Conservation (phyloP, 106 monocot genomes). For the Apostasia ramifera region DNA sequence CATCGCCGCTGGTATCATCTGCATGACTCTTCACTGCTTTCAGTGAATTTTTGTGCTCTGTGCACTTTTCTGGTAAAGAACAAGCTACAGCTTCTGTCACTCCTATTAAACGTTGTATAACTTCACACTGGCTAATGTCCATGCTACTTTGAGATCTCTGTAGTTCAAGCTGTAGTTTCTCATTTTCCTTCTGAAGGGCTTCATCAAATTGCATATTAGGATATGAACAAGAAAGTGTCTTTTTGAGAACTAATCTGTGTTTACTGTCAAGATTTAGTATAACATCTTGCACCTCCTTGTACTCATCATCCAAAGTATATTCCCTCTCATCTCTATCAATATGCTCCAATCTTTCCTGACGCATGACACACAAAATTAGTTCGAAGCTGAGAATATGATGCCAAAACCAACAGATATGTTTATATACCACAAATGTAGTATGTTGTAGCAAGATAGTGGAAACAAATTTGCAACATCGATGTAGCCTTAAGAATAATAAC, state of each 20-base stretch:
- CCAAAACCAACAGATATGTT: too few species aligned
- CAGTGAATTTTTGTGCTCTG: constrained; percentile 15
- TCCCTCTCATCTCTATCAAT: constrained; percentile 77
- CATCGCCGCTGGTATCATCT: constrained; percentile 22
- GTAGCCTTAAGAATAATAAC: too few species aligned
- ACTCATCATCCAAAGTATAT: constrained; percentile 82
- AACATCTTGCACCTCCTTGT: constrained; percentile 62
- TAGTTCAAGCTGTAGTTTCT: constrained; percentile 75
- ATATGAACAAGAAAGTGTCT: constrained; percentile 76
- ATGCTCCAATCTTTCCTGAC: constrained; percentile 58
- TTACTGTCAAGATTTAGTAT: constrained; percentile 46
- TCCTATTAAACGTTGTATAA: constrained; percentile 75
- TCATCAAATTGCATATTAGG: constrained; percentile 67
- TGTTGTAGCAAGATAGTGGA: too few species aligned
- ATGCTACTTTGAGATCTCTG: constrained; percentile 69
- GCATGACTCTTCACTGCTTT: constrained; percentile 24
- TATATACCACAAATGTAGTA: too few species aligned
- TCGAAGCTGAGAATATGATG: too few species aligned
- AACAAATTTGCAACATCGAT: too few species aligned
- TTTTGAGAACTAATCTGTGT: constrained; percentile 48
- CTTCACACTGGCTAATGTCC: constrained; percentile 72
- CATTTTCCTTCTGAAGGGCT: constrained; percentile 75
- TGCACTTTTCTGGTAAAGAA: constrained; percentile 38
- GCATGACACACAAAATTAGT: background rate
- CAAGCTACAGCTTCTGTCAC: constrained; percentile 63